Conservation (phyloP, 140 eudicot genomes). For the Oenanthe javanica region DNA sequence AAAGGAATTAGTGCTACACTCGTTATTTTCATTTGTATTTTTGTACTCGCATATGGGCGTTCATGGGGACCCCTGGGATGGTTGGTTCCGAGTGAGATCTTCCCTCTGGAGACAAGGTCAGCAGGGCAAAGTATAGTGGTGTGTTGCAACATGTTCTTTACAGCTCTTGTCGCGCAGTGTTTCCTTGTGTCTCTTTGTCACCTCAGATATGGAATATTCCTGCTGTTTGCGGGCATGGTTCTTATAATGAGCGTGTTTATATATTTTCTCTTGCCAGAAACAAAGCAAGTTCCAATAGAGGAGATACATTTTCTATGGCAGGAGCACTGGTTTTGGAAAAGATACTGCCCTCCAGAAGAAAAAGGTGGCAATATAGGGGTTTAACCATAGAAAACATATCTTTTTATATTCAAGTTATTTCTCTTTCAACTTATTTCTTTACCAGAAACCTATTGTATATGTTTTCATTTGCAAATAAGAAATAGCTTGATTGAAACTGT, state of each 20-base stretch:
- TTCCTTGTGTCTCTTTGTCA: slow-evolving; percentile 78
- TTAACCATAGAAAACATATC: slow-evolving; percentile 7
- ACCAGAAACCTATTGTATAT: neutral
- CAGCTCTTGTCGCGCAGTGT: slow-evolving; percentile 75
- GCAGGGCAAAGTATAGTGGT: slow-evolving; percentile 95
- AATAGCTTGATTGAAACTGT: neutral
- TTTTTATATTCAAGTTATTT: slow-evolving; percentile 5
- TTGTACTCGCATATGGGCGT: slow-evolving; percentile 81
- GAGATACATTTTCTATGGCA: slow-evolving; percentile 72
- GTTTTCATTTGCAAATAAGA: slow-evolving; percentile 4
- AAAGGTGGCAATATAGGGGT: slow-evolving; percentile 10
- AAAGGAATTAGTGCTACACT: slow-evolving; percentile 54
- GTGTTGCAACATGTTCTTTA: slow-evolving; percentile 89
- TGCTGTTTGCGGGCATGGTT: slow-evolving; percentile 66
- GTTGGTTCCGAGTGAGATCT: slow-evolving; percentile 91
- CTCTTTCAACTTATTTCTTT: neutral
- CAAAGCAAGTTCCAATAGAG: slow-evolving; percentile 94
- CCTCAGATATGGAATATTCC: slow-evolving; percentile 76
- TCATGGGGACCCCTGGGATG: slow-evolving; percentile 99
- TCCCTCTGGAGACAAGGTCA: slow-evolving; percentile 90
- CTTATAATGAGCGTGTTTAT: slow-evolving; percentile 54
- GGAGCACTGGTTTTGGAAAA: slow-evolving; percentile 81
- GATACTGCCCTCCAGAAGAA: slow-evolving; percentile 38
- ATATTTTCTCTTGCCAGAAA: slow-evolving; percentile 80
- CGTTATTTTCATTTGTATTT: slow-evolving; percentile 53